Conservation (phyloP, 2,329 filamentous ascomycete genomes). For the Epichloe aotearoae region DNA sequence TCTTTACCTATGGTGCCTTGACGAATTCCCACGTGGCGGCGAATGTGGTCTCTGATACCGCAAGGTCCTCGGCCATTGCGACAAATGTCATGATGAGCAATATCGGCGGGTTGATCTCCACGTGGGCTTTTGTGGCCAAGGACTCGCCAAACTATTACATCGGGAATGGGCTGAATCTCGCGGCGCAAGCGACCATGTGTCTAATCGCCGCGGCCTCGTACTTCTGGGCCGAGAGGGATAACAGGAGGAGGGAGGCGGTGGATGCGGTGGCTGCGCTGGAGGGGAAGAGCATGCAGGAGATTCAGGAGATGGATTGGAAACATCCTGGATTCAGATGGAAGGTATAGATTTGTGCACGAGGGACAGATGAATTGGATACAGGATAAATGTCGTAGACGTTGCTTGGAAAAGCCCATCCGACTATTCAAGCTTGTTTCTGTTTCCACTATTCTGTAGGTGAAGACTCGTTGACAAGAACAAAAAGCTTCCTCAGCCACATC, state of each 20-base stretch:
- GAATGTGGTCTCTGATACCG: constrained; percentile 57
- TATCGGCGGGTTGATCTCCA: constrained; percentile 46
- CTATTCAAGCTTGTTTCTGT: no score
- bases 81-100: constrained; percentile 35
- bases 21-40: constrained; percentile 53
- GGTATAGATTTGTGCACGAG: not conserved
- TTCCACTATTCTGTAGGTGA: no score
- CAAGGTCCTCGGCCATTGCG: constrained; percentile 47
- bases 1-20: constrained; percentile 49
- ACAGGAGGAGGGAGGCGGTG: constrained; percentile 40
- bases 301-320: constrained; percentile 52
- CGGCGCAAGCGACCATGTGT: constrained; percentile 42
- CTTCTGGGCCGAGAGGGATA: constrained; percentile 50
- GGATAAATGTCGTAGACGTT: no score
- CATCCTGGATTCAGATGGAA: constrained; percentile 55
- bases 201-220: constrained; percentile 34
- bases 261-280: constrained; percentile 43
- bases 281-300: constrained; percentile 37
- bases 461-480: no score
- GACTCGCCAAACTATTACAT: constrained; percentile 54
- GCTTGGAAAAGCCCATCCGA: no score
- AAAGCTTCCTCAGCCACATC: no score
- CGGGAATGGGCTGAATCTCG: constrained; percentile 58
- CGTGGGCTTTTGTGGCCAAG: constrained; percentile 49
- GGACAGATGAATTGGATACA: not conserved